Evolutionary conservation across 345 rosid species (phyloP).

Genomic region (Pistacia vera): DNA sequence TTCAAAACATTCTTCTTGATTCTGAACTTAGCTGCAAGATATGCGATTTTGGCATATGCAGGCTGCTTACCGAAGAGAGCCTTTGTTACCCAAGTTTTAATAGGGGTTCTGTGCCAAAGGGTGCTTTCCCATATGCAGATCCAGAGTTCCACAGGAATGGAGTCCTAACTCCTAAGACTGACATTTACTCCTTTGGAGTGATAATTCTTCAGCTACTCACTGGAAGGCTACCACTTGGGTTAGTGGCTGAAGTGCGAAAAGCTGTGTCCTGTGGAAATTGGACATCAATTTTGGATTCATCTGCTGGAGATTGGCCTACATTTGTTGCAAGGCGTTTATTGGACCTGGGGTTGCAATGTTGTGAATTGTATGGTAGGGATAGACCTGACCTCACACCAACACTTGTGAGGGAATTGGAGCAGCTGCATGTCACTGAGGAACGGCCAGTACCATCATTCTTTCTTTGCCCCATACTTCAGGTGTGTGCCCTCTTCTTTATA

Average conservation of each 20-base stretch:
- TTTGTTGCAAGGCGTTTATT: constrained; percentile 46
- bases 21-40: constrained; percentile 71
- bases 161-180: constrained; percentile 57
- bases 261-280: constrained; percentile 45
- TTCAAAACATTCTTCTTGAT: constrained; percentile 67
- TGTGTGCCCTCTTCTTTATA: constrained; percentile 15
- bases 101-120: constrained; percentile 42
- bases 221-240: constrained; percentile 55
- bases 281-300: constrained; percentile 53
- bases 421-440: constrained; percentile 56
- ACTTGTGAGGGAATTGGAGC: constrained; percentile 65
- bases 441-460: constrained; percentile 65
- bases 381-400: constrained; percentile 66
- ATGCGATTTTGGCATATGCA: constrained; percentile 66
- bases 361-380: constrained; percentile 48
- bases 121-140: constrained; percentile 63
- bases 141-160: constrained; percentile 65
- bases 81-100: constrained; percentile 45
- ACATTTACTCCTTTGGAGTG: constrained; percentile 64
- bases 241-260: constrained; percentile 52
- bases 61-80: constrained; percentile 50
- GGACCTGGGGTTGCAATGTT: constrained; percentile 63
- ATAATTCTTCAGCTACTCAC: constrained; percentile 70
- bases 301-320: constrained; percentile 73
- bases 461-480: constrained; percentile 79